phyloP scores from a whole-genome alignment of 371 early-diverging fungal genomes.

The Capniomyces stellatus region DNA sequence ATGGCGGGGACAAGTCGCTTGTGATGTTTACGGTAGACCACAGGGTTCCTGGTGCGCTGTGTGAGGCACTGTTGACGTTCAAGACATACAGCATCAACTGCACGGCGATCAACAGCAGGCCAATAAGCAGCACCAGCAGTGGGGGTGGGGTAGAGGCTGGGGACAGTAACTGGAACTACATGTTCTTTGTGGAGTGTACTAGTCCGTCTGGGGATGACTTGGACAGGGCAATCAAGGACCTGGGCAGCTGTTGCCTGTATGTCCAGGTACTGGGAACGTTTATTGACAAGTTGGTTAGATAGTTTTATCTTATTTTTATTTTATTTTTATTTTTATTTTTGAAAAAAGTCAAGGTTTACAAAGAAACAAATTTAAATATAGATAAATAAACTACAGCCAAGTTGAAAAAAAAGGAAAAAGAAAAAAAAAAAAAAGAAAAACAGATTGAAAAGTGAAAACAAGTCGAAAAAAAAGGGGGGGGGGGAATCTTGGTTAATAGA shows the following conservation, averaged over 20 bases:
- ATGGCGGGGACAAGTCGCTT: constrained; percentile 51
- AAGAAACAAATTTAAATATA: too few relatives aligned
- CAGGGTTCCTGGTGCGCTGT: constrained; percentile 72
- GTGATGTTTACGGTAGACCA: constrained; percentile 77
- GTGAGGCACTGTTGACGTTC: constrained; percentile 67
- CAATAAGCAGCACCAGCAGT: too few relatives aligned
- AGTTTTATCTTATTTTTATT: constrained; percentile 6
- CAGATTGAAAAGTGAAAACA: too few relatives aligned
- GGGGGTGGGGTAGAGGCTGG: too few relatives aligned
- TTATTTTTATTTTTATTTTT: not conserved
- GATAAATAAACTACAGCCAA: too few relatives aligned
- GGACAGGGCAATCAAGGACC: constrained; percentile 41
- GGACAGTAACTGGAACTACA: constrained; percentile 72
- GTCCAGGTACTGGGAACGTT: constrained; percentile 66
- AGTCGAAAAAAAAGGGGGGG: too few relatives aligned
- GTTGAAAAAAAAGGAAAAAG: too few relatives aligned
- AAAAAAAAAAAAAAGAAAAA: too few relatives aligned
- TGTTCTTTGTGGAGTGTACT: constrained; percentile 68
- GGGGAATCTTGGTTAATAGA: too few relatives aligned
- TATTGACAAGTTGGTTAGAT: constrained; percentile 50
- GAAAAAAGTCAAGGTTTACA: too few relatives aligned
- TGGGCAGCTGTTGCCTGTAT: constrained; percentile 53
- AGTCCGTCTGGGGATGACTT: constrained; percentile 26
- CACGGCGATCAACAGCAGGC: constrained; percentile 83
- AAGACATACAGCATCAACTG: constrained; percentile 63